Evolutionary conservation across 257 asterid species (phyloP), one percentile per base, ranked within the genome.

Genomic region (Petunia secreta): DNA sequence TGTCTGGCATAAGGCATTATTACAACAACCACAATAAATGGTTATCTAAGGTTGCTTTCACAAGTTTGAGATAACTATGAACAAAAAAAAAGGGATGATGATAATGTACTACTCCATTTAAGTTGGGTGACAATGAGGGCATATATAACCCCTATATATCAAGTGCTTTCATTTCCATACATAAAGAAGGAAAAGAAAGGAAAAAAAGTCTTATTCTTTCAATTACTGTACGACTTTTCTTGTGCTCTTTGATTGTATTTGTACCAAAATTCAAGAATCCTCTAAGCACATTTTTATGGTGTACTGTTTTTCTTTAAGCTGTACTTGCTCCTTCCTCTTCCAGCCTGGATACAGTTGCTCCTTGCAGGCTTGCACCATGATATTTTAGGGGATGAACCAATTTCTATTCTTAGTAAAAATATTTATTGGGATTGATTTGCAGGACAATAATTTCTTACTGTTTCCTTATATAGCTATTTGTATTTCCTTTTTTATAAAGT

Each of bases 21-120:
- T 68, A 80, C 55, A 25, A 85, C 87, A 89, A 84, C 91, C 92
- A 85, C 92, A 81, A 63, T 69, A 78, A 79, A 83, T 79, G 79
- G 83, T 80, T 54, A 66, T 60, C 53, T 73, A 40, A 65, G 64
- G 90, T 87, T 87, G 90, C 90, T 87, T 85, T 87, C 90, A 89
- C 10, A 4, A 37, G 41, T 58, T 58, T 60, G 25, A 81, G 88
- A 84, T 83, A 83, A 84, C 88, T 79, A 84, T 79, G 40, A 80
- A 84, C 53, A 1, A 77, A 59, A 60, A 59, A 60, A 60, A 60
- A 76, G 36, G 75, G 34, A 62, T 75, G 62, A 63, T 63, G 40
- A 50, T 59, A 64, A 15, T 79, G 85, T 77, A 50, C 79, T 25
- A 25, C 25, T 25, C 25, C 80, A 50, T 78, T 75, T 58, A 59